Conservation (phyloP, 1,139 yeast species). For the Kodamaea plutei region DNA sequence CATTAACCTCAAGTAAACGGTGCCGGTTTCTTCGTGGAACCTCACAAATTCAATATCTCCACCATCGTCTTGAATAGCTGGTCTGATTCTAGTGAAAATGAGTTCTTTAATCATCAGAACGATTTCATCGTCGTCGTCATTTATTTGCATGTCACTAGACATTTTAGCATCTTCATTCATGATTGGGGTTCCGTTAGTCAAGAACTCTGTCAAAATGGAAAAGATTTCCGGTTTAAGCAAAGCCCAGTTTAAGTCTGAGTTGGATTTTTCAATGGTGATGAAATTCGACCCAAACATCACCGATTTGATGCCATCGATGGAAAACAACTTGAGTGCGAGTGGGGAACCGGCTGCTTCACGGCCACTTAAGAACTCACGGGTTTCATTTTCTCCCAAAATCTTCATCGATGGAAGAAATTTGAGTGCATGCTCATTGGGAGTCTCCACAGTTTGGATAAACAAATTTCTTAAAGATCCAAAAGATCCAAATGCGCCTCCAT, state of each 20-base stretch:
- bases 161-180: slow-evolving; percentile 32
- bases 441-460: slow-evolving; percentile 39
- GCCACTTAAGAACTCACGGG: slow-evolving; percentile 51
- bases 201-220: slow-evolving; percentile 75
- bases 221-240: slow-evolving; percentile 85
- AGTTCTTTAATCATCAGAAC: slow-evolving; percentile 90
- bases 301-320: slow-evolving; percentile 49
- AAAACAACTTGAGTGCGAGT: slow-evolving; percentile 48
- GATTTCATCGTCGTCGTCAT: slow-evolving; percentile 70
- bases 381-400: slow-evolving; percentile 42
- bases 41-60: slow-evolving; percentile 75
- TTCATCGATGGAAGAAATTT: slow-evolving; percentile 45
- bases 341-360: slow-evolving; percentile 54
- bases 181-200: slow-evolving; percentile 71
- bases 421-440: slow-evolving; percentile 47
- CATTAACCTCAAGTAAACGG: slow-evolving; percentile 59
- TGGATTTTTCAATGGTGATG: slow-evolving; percentile 75
- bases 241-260: slow-evolving; percentile 58
- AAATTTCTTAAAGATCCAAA: slow-evolving; percentile 21
- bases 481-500: too few relatives aligned
- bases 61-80: slow-evolving; percentile 87
- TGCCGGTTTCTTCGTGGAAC: slow-evolving; percentile 60
- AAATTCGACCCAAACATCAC: slow-evolving; percentile 60
- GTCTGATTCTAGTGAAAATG: slow-evolving; percentile 89
- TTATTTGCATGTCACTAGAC: slow-evolving; percentile 35